Evolutionary conservation across 176 grass and related monocot genomes (phyloP).

Genomic region (Rhynchospora pubera): DNA sequence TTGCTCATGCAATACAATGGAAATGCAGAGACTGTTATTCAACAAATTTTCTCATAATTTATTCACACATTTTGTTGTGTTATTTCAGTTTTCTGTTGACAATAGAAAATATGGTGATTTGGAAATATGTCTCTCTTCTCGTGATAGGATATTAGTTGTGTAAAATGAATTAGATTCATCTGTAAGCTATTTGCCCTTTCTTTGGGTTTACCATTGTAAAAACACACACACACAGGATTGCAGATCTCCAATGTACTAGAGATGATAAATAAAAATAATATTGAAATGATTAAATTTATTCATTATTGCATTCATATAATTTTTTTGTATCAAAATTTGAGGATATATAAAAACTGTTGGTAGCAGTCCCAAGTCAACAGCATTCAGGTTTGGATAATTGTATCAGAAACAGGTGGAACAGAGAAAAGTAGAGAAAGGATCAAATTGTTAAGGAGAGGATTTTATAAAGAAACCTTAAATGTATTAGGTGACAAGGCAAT

Average conservation of each 20-base stretch:
- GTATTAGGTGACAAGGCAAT: too few species aligned
- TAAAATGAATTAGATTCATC: not conserved
- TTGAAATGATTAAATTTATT: not conserved
- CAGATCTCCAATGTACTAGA: not conserved
- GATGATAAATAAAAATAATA: not conserved
- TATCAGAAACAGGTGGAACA: not conserved
- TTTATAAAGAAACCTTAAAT: too few species aligned
- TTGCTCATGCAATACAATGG: constrained; percentile 82
- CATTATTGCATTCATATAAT: not conserved
- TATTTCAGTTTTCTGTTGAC: not conserved
- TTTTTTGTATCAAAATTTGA: not conserved
- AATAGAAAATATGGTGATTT: not conserved
- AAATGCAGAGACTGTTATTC: constrained; percentile 84
- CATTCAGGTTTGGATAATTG: not conserved
- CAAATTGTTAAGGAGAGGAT: too few species aligned
- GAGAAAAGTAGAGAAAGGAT: too few species aligned
- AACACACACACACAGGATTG: not conserved
- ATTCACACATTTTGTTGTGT: constrained; percentile 22
- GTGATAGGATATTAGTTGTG: not conserved
- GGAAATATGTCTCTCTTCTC: not conserved
- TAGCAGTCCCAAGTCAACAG: not conserved
- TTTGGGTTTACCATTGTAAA: not conserved
- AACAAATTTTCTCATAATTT: constrained; percentile 87
- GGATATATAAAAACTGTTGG: not conserved
- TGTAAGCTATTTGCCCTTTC: not conserved